Evolutionary conservation across 1,139 yeast species (phyloP), one percentile per base, ranked within the genome.

Genomic region (Pneumocystis jirovecii): DNA sequence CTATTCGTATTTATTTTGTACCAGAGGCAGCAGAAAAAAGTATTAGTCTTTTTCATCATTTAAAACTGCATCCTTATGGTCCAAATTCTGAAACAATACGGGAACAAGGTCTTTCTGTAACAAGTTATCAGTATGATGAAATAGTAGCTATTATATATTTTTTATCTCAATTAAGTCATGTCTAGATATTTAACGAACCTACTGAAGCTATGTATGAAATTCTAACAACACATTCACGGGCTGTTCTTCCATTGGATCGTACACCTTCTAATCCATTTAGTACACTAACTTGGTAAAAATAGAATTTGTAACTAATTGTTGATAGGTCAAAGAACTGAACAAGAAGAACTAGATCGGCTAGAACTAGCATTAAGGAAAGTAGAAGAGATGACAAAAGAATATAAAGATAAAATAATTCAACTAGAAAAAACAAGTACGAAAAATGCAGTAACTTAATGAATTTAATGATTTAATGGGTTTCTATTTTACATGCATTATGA

Each of bases 1-100:
- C 87, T 59, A 85, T 93, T 66, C 89, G 91, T 74, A 83, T 93
- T 44, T 91, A 86, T 75, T 93, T 93, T 76, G 87, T 86, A 61
- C 81, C 86, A 35, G 96, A 89, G 44, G 86, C 95, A 21, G 86
- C 86, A 71, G 99, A 95, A 74, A 95, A 93, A 78, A 86, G 87
- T 74, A 79, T 93, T 64, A 89, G 85, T 66, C 80, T 93, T 65
- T 89, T 89, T 73, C 98, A 93, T 74, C 96, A 89, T 69, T 78
- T 93, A 70, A 89, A 91, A 73, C 78, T 93, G 62, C 99, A 93
- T 77, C 97, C 98, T 0, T 95, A 87, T 74, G 85, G 85, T 61
- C 83, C 78, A 4, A 77, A 73, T 31, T 70, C 74, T 39, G 70
- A 68, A n/a, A 67, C 68, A 19, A 67, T 68, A 63, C 68, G 68